Base-by-base conservation (phyloP, 1,139 yeast species). In the Zhuliangozyma parablackwelliae region DNA sequence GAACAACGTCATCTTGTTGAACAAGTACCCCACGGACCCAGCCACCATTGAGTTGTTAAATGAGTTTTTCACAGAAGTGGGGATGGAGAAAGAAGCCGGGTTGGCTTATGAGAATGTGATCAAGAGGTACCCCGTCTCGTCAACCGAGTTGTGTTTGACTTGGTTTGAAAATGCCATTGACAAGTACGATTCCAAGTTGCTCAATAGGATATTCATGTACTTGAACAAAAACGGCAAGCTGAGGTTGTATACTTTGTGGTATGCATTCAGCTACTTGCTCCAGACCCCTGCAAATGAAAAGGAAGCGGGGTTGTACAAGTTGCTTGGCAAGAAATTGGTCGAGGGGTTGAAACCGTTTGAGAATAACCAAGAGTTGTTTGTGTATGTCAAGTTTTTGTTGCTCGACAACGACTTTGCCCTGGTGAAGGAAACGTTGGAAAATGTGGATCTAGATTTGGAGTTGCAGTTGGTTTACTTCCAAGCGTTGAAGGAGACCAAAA, bases 301-400 rank as follows among this genome's bases (percentile, higher is more conserved):
- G 59, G 78, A 72, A 41, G 54, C 57, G 36, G 59, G 56, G 21
- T 58, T 84, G 29, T 79, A 72, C 46, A 78, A 80, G 3, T 65
- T 68, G 42, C 62, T 86, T 32, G 92, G 86, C 0, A 48, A 65
- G 37, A 73, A 79, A 44, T 50, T 81, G 42, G 53, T 80, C 10
- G 80, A 75, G 27, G 49, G 45, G 12, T 49, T 68, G 20, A 56
- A 60, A 28, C 80, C 84, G 1, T 54, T 64, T 29, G 49, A 54
- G 28, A 63, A 61, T 21, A 72, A 82, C 10, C 89, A 83, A 45
- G 89, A 85, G 42, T 60, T 72, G 3, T 85, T 57, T 45, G 72
- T 85, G 1, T 65, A 70, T 36, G 77, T 74, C 0, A 59, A 69
- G 40, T 63, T 83, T 7, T 53, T 77, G 35, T 50, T 60, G 24